phyloP scores from a whole-genome alignment of 2,329 filamentous ascomycete genomes.

The Pestalotiopsis sp. region DNA sequence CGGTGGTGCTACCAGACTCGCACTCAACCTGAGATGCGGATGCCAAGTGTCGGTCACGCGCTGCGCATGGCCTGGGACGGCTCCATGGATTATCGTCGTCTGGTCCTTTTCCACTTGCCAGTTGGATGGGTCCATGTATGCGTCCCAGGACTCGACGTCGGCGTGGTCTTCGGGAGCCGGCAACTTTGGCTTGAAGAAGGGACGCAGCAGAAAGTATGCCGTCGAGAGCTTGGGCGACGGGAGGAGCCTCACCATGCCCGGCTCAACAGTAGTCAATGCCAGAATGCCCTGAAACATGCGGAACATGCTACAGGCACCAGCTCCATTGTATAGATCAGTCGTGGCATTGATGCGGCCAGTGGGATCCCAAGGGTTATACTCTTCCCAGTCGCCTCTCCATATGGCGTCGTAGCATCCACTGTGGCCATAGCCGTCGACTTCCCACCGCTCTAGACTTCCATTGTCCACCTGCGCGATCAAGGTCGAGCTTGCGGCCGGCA shows the following conservation, averaged over 20 bases:
- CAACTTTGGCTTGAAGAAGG: slow-evolving; percentile 53
- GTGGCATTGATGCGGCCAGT: slow-evolving; percentile 55
- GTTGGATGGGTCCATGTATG: slow-evolving; percentile 47
- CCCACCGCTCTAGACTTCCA: slow-evolving; percentile 73
- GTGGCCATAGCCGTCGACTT: slow-evolving; percentile 66
- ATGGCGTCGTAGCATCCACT: slow-evolving; percentile 58
- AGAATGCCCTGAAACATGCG: slow-evolving; percentile 63
- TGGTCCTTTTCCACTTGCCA: slow-evolving; percentile 50
- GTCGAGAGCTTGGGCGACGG: slow-evolving; percentile 51
- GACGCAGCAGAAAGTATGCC: slow-evolving; percentile 51
- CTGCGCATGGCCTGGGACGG: slow-evolving; percentile 60
- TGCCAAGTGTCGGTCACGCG: slow-evolving; percentile 61
- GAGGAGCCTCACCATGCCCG: slow-evolving; percentile 49
- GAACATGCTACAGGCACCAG: slow-evolving; percentile 60
- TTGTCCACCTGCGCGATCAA: slow-evolving; percentile 71
- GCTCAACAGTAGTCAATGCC: slow-evolving; percentile 54
- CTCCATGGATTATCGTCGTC: slow-evolving; percentile 60
- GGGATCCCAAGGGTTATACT: slow-evolving; percentile 59
- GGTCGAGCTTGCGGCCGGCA: slow-evolving; percentile 40
- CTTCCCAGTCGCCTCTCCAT: slow-evolving; percentile 58
- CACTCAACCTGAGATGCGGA: slow-evolving; percentile 55
- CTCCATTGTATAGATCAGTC: slow-evolving; percentile 60
- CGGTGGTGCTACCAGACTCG: slow-evolving; percentile 58
- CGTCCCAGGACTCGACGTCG: slow-evolving; percentile 44
- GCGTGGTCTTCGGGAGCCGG: slow-evolving; percentile 39